Evolutionary conservation across 768 basidiomycete genomes (phyloP).

Genomic region (Leccinum incarnatum): DNA sequence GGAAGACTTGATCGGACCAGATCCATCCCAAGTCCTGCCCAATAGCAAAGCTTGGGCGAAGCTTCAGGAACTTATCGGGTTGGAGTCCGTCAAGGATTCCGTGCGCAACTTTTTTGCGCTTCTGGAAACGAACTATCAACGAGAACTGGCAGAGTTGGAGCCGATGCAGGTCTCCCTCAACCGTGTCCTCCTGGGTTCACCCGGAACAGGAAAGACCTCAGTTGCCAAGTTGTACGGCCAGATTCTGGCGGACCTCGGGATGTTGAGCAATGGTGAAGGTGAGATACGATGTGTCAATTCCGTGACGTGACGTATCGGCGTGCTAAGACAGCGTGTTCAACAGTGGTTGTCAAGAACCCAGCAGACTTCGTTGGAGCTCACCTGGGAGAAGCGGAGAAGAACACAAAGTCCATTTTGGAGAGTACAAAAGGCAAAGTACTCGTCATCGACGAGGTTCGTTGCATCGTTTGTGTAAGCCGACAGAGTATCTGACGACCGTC

Average conservation of each 20-base stretch:
- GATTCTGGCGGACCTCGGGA: conserved; percentile 56
- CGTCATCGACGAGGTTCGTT: conserved; percentile 64
- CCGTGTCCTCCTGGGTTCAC: conserved; percentile 64
- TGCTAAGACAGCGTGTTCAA: background rate
- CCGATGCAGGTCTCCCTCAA: conserved; percentile 58
- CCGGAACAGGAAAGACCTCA: conserved; percentile 72
- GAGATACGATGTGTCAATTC: conserved; percentile 1
- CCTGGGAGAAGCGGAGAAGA: conserved; percentile 58
- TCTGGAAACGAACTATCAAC: conserved; percentile 54
- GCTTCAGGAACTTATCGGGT: conserved; percentile 53
- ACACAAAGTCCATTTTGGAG: conserved; percentile 63
- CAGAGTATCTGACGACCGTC: background rate
- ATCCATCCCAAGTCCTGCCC: conserved; percentile 49
- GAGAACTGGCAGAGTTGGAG: conserved; percentile 55
- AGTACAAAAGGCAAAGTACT: conserved; percentile 63
- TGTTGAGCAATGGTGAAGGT: conserved; percentile 78
- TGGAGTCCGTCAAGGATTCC: conserved; percentile 56
- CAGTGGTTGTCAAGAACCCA: conserved; percentile 68
- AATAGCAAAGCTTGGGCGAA: conserved; percentile 50
- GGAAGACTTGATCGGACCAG: conserved; percentile 68
- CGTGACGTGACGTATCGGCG: background rate
- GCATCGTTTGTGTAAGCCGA: background rate
- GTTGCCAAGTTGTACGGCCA: conserved; percentile 68
- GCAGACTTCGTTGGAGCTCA: conserved; percentile 61
- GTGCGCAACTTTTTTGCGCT: conserved; percentile 47